Evolutionary conservation across 805 yeast species (phyloP).

Genomic region (Yamadazyma takamatsuzukensis): DNA sequence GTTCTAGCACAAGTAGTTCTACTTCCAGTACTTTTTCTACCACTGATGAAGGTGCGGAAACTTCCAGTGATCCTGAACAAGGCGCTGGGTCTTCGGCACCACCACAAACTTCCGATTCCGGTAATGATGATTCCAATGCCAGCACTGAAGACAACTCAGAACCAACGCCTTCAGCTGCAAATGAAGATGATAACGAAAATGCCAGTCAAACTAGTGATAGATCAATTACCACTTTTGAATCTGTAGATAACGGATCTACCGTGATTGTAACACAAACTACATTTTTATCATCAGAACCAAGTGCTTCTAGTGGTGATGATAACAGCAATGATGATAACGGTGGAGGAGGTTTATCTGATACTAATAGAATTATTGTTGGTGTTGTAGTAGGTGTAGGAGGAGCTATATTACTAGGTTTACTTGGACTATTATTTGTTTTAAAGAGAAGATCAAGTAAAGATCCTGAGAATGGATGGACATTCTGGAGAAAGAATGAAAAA

Average conservation of each 20-base stretch:
- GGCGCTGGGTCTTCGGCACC: too few relatives aligned
- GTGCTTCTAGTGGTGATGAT: conserved; percentile 18
- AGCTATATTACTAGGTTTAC: conserved; percentile 32
- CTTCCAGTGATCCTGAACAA: too few relatives aligned
- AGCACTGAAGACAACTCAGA: background rate
- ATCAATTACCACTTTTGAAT: conserved; percentile 23
- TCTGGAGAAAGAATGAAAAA: conserved; percentile 46
- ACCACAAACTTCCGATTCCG: too few relatives aligned
- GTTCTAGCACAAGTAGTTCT: background rate
- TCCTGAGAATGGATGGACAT: conserved; percentile 38
- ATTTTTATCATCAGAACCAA: conserved; percentile 18
- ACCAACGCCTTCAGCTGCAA: conserved; percentile 2
- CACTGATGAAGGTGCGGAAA: background rate
- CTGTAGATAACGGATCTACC: conserved; percentile 35
- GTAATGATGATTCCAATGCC: background rate
- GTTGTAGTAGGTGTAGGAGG: conserved; percentile 48
- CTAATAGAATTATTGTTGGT: conserved; percentile 44
- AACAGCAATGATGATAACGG: conserved; percentile 4
- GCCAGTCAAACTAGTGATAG: background rate
- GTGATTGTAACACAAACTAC: conserved; percentile 40
- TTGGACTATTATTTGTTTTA: conserved; percentile 30
- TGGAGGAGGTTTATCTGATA: conserved; percentile 36
- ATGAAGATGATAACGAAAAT: background rate
- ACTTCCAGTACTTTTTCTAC: conserved; percentile 1
- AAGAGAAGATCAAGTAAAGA: conserved; percentile 30